Evolutionary conservation across 2,329 filamentous ascomycete genomes (phyloP), one percentile per base, ranked within the genome.

Genomic region (Pseudodiploospora longispora): DNA sequence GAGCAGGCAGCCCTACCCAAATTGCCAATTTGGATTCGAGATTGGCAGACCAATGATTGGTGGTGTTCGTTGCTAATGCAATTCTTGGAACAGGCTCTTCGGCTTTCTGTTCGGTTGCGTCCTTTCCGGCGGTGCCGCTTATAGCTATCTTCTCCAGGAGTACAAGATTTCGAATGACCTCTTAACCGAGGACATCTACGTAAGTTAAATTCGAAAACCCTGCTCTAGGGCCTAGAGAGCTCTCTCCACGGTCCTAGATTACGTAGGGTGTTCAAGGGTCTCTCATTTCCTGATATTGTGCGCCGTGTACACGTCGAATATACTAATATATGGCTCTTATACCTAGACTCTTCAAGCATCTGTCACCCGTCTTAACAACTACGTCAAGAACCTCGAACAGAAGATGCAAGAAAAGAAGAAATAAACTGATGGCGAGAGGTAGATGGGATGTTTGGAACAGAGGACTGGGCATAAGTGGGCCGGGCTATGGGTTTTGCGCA

Each of bases 161-260:
- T 97, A 96, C 74, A 88, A 89, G 70, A 75, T 89, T 36, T 87
- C 88, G 55, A 97, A 96, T 71, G 87, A 95, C 69, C 77, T 96
- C 60, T 72, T 97, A 67, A 91, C 84, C 49, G 89, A 95, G 69
- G 91, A 97, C 68, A 95, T 97, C 64, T 91, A 91, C 68, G 91
- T 96, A 78, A 67, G 87, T 83, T 19, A 19, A 19, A 19, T 3
- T 19, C 19, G 19, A 19, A 19, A 19, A 19, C 19, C 19, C 19
- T 19, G 19, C 19, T 19, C 19, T 19, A 19, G 19, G 19, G 19
- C 19, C 19, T 19, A 19, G 19, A 19, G 19, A 19, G 19, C 19
- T 19, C 19, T 19, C 19, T 19, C 19, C 19, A 2, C 19, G 19
- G 19, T 19, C 19, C 19, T 19, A 19, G 19, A 19, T 19, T 19